Base-by-base conservation (phyloP, 305 asterid genomes). In the Galium porrigens region DNA sequence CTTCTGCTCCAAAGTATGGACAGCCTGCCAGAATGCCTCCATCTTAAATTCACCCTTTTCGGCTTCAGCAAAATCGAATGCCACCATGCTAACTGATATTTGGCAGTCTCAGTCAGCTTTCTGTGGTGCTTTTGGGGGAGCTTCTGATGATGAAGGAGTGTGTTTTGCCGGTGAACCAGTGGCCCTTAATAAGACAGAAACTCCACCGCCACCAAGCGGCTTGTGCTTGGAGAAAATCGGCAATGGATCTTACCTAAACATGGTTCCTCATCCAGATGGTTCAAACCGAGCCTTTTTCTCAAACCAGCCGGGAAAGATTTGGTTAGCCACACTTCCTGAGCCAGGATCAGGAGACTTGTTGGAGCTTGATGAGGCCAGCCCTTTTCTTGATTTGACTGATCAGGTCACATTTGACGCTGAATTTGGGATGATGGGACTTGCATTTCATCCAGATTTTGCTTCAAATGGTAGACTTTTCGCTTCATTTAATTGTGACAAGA, bases 231-330 rank as follows among this genome's bases (percentile, higher is more conserved):
- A 90, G 89, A 88, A 83, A 73, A 82, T 88, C 14, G 95, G 82
- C 32, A 88, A 86, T 57, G 92, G 78, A 3, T 73, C 90, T 17
- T 90, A 86, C 73, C 85, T 90, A 0, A 78, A 82, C 75, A 83
- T 88, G 96, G 95, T 61, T 53, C 67, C 82, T 60, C 97, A 90
- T 70, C 94, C 97, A 3, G 91, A 90, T 70, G 96, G 96, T 65
- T 90, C 95, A 9, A 74, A 66, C 71, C 89, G 90, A 0, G 97
- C 90, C 29, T 86, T 90, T 68, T 86, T 90, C 77, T 75, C 96
- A 0, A 86, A 80, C 77, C 97, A 90, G 76, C 79, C 79, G 22
- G 95, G 97, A 9, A 80, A 76, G 78, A 85, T 86, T 68, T 90
- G 87, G 89, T 49, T 90, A 74, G 96, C 87, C 0, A 85, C 84